Evolutionary conservation across 352 stramenopile species (phyloP).

Genomic region (Pythium coloratum): DNA sequence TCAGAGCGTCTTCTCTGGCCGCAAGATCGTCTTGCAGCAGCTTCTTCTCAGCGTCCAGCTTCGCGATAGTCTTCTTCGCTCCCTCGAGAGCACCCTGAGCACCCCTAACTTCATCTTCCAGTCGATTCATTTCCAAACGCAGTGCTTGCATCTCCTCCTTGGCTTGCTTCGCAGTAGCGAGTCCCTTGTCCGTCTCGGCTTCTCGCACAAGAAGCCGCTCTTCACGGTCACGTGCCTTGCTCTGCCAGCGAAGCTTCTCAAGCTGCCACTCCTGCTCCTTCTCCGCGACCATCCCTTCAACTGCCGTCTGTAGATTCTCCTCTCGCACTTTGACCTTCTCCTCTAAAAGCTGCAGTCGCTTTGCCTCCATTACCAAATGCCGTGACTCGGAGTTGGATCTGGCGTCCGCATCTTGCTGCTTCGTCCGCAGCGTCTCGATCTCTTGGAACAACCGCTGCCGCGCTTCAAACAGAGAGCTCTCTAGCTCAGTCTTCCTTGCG

Average conservation of each 20-base stretch:
- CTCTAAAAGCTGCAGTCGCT: constrained; percentile 50
- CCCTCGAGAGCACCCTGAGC: background rate
- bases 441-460: constrained; percentile 66
- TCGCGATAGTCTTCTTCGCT: constrained; percentile 4
- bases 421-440: constrained; percentile 56
- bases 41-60: constrained; percentile 19
- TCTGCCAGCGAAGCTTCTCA: constrained; percentile 33
- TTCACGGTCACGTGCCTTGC: constrained; percentile 31
- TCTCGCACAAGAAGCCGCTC: constrained; percentile 38
- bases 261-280: constrained; percentile 53
- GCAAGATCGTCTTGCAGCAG: constrained; percentile 7
- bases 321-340: constrained; percentile 47
- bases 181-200: constrained; percentile 6
- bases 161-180: constrained; percentile 4
- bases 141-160: constrained; percentile 16
- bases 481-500: constrained; percentile 46
- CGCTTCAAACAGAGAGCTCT: constrained; percentile 65
- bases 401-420: constrained; percentile 51
- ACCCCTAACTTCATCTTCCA: constrained; percentile 21
- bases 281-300: constrained; percentile 42
- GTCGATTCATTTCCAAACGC: constrained; percentile 4
- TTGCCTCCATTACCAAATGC: constrained; percentile 42
- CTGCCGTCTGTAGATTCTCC: constrained; percentile 40
- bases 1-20: constrained; percentile 10
- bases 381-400: constrained; percentile 49